phyloP scores from a whole-genome alignment of 352 stramenopile species.

The Globisporangium megalacanthum region DNA sequence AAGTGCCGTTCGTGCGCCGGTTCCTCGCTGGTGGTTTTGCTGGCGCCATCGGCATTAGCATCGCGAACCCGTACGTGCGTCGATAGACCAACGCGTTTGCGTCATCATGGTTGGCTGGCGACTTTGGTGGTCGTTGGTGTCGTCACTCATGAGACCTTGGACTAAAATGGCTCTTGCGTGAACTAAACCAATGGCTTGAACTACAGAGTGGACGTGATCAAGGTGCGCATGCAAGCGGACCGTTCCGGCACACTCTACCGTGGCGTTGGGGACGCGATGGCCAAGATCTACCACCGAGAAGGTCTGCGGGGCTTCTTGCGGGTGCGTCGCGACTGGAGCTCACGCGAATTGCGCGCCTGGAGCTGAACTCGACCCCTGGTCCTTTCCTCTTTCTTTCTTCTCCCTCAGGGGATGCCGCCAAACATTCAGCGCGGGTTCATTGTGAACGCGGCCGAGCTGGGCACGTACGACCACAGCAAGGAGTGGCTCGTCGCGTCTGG shows the following conservation, averaged over 20 bases:
- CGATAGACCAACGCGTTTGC: background rate
- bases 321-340: conserved; percentile 10
- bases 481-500: conserved; percentile 63
- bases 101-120: background rate
- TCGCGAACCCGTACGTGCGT: conserved; percentile 77
- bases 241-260: conserved; percentile 64
- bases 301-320: conserved; percentile 65
- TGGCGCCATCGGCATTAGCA: conserved; percentile 69
- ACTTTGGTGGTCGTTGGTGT: conserved; percentile 5
- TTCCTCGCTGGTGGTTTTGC: conserved; percentile 75
- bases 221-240: conserved; percentile 83
- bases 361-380: background rate
- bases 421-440: conserved; percentile 86
- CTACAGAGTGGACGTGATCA: conserved; percentile 81
- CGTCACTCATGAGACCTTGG: background rate
- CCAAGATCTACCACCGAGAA: conserved; percentile 70
- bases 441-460: conserved; percentile 81
- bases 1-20: conserved; percentile 74
- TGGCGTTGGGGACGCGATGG: conserved; percentile 59
- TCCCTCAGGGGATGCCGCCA: conserved; percentile 56
- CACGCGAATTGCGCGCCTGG: background rate
- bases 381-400: too few species aligned
- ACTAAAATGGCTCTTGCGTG: too few species aligned
- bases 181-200: background rate
- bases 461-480: conserved; percentile 87